Percentiles rank a stretch among this genome's conserved stretches.
phyloP scores from a whole-genome alignment of 768 basidiomycete genomes.

The Amanita inopinata region DNA sequence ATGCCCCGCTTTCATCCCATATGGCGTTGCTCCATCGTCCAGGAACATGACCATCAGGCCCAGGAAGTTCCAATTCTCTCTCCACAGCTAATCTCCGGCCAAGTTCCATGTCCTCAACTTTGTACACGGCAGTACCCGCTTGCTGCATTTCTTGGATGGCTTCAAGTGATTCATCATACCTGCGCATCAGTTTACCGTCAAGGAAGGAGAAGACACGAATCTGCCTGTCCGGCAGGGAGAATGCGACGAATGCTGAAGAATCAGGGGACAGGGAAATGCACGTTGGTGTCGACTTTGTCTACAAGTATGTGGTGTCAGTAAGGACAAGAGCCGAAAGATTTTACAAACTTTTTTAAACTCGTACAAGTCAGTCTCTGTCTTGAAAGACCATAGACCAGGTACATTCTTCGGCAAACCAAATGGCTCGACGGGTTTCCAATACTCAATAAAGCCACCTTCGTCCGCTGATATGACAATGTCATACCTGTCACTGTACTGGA shows the following conservation, averaged over 20 bases:
- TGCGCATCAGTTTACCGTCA: constrained; percentile 78
- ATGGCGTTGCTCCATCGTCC: constrained; percentile 81
- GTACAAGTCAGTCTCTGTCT: constrained; percentile 87
- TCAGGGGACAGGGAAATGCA: constrained; percentile 89
- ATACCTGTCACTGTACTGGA: constrained; percentile 82
- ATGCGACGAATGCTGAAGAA: constrained; percentile 82
- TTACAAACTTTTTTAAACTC: constrained; percentile 89
- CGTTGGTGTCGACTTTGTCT: constrained; percentile 90
- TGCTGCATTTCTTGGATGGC: constrained; percentile 99
- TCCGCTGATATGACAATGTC: constrained; percentile 93
- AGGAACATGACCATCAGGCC: constrained; percentile 59
- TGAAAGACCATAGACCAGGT: constrained; percentile 79
- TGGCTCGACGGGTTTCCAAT: constrained; percentile 88
- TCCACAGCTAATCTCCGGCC: constrained; percentile 92
- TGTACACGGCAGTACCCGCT: constrained; percentile 86
- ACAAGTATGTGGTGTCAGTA: constrained; percentile 1
- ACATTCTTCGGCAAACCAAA: constrained; percentile 77
- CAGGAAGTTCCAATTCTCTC: constrained; percentile 79
- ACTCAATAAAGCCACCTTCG: constrained; percentile 90
- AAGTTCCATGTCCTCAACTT: constrained; percentile 98
- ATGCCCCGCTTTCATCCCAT: constrained; percentile 98
- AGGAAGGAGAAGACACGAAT: constrained; percentile 91
- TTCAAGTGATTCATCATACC: constrained; percentile 88
- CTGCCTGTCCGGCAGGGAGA: constrained; percentile 89
- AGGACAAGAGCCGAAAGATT: background rate